phyloP scores from a whole-genome alignment of 805 yeast species.

The Starmerella riodocensis region DNA sequence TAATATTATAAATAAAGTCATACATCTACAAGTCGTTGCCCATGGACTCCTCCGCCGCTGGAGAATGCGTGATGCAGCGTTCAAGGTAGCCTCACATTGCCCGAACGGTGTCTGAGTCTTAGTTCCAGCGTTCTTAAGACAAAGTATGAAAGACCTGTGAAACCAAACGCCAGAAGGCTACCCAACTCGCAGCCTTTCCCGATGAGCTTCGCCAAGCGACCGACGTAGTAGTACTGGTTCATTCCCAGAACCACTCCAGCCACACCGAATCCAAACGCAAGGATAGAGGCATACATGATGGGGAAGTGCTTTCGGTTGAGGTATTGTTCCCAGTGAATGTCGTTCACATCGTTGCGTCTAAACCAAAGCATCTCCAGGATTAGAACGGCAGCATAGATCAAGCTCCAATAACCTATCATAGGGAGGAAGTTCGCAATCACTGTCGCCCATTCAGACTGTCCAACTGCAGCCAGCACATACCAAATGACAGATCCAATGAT shows the following conservation, averaged over 20 bases:
- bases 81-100: too few relatives aligned
- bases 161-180: slow-evolving; percentile 63
- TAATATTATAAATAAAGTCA: too few relatives aligned
- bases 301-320: slow-evolving; percentile 48
- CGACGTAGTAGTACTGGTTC: slow-evolving; percentile 76
- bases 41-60: too few relatives aligned
- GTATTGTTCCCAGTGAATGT: slow-evolving; percentile 68
- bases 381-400: slow-evolving; percentile 61
- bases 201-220: slow-evolving; percentile 52
- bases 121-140: slow-evolving; percentile 52
- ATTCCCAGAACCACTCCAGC: slow-evolving; percentile 78
- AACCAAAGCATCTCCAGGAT: slow-evolving; percentile 62
- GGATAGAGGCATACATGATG: slow-evolving; percentile 55
- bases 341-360: slow-evolving; percentile 37
- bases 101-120: slow-evolving; percentile 37
- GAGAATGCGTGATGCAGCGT: too few relatives aligned
- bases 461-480: slow-evolving; percentile 60
- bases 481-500: slow-evolving; percentile 49
- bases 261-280: slow-evolving; percentile 54
- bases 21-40: too few relatives aligned
- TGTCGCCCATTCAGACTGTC: slow-evolving; percentile 55
- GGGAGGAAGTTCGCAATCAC: slow-evolving; percentile 74
- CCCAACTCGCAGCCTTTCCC: slow-evolving; percentile 74
- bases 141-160: slow-evolving; percentile 55
- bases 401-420: slow-evolving; percentile 85